These are phyloP conservation scores for Cystofilobasidium bisporidii DNA, from an alignment of 768 basidiomycete species.

Conservation along the genomic window DNA sequence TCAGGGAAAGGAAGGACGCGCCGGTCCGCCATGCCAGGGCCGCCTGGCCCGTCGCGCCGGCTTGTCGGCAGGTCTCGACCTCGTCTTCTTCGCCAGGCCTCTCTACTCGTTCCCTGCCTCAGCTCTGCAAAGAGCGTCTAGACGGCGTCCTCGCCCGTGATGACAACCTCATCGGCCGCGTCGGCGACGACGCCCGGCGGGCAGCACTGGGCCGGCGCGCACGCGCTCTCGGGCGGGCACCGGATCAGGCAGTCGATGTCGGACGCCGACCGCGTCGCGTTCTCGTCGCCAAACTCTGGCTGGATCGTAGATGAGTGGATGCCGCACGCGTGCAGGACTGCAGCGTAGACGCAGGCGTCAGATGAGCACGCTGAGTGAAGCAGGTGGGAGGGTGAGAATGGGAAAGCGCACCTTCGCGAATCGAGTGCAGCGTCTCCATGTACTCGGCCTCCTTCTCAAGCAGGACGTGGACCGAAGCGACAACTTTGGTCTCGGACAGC, in stretches of 20 bases:
- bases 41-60: too few species aligned
- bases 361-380: neutral
- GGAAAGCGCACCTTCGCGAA: constrained; percentile 49
- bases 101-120: neutral
- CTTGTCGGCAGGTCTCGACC: too few species aligned
- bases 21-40: too few species aligned
- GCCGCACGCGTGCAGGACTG: constrained; percentile 71
- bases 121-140: neutral
- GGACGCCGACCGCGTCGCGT: neutral
- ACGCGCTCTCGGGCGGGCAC: constrained; percentile 15
- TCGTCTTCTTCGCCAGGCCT: too few species aligned
- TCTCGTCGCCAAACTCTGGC: constrained; percentile 17
- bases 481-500: constrained; percentile 84
- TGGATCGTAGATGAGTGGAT: constrained; percentile 59
- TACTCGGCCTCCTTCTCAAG: constrained; percentile 74
- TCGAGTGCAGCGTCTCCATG: constrained; percentile 76
- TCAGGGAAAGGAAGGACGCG: too few species aligned
- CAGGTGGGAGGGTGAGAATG: neutral
- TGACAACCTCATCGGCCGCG: neutral
- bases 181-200: constrained; percentile 13
- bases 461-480: constrained; percentile 91
- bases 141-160: constrained; percentile 6
- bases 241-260: constrained; percentile 23
- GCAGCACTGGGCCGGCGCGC: constrained; percentile 27
- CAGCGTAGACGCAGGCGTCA: neutral